Base-by-base conservation (phyloP, 345 rosid genomes). In the Arabidopsis suecica region DNA sequence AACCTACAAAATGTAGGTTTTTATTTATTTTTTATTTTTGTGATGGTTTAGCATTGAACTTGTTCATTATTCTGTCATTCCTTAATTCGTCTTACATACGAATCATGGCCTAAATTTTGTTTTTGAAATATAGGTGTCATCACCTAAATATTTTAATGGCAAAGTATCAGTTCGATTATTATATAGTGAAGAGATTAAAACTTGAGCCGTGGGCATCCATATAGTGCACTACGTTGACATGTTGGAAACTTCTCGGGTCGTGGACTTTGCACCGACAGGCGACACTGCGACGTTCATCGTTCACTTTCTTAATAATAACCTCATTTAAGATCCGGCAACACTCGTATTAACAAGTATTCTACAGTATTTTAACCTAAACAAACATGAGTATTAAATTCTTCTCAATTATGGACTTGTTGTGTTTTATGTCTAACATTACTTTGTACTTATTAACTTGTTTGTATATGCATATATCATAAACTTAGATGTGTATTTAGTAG, bases 181-280 rank as follows among this genome's bases (percentile, higher is more conserved):
- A 49, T 49, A 49, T 49, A 9, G n/a, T n/a, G 2, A 11, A 13
- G 0, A 25, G 3, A 7, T 28, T 6, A 14, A 30, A 40, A 55
- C 40, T 56, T 42, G 42, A 42, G 42, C 54, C 33, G 54, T 28
- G 54, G 30, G 32, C 33, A 44, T 40, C 41, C 41, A 16, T 11
- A 18, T 9, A 1, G 30, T 20, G 13, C 25, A 9, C 14, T 25
- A 28, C 32, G 34, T 25, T 44, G 74, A 70, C 74, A 59, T 59
- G 58, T 23, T 38, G 30, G 30, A 49, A 72, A 61, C 42, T 38
- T 61, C 49, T 38, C 14, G 34, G 42, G 8, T 11, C 8, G 22
- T 57, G 47, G 33, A 58, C 5, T 33, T 44, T 32, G 25, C 51
- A 72, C 77, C 57, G 57, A 63, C 71, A 55, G 25, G 25, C 25